Evolutionary conservation across 345 rosid species (phyloP), one percentile per base, ranked within the genome.

Genomic region (Diplotaxis tenuifolia): DNA sequence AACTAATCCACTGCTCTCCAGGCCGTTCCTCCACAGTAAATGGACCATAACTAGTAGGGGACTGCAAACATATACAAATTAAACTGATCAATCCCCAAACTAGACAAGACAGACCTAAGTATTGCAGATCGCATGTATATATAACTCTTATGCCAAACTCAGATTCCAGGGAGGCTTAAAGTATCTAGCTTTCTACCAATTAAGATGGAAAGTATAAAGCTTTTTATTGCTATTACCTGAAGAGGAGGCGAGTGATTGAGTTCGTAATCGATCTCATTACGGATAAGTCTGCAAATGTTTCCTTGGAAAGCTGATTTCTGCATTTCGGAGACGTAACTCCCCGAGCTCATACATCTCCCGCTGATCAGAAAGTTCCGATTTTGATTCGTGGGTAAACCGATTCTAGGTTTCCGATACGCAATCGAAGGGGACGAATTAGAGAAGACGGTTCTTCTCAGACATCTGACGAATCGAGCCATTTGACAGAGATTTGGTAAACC

Each of bases 1-100:
- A 66, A 67, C 80, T 84, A 75, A 92, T 81, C 97, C 99, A 95
- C n/a, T 86, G 96, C 81, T 95, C 93, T 50, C 99, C 97, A 20
- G 89, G 83, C 27, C 80, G 83, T 61, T 88, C 89, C 66, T 89
- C 84, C 7, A 92, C 58, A 3, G 74, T 74, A 78, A 88, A 95
- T 16, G 88, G 82, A 52, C 80, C 82, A 27, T 74, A 88, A 75
- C 75, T 63, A 32, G 67, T 56, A 16, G 78, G 64, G 47, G 83
- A 86, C 97, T 94, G 93, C 84, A 67, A 60, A 38, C n/a, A 18
- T 27, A 5, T 34, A n/a, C 10, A 50, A 49, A n/a, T n/a, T n/a
- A n/a, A n/a, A n/a, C n/a, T n/a, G n/a, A n/a, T n/a, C n/a, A n/a
- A n/a, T n/a, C n/a, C n/a, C n/a, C n/a, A n/a, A n/a, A n/a, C n/a